Base-by-base conservation (phyloP, 73 alveolate genomes). In the Paramecium sonneborni region DNA sequence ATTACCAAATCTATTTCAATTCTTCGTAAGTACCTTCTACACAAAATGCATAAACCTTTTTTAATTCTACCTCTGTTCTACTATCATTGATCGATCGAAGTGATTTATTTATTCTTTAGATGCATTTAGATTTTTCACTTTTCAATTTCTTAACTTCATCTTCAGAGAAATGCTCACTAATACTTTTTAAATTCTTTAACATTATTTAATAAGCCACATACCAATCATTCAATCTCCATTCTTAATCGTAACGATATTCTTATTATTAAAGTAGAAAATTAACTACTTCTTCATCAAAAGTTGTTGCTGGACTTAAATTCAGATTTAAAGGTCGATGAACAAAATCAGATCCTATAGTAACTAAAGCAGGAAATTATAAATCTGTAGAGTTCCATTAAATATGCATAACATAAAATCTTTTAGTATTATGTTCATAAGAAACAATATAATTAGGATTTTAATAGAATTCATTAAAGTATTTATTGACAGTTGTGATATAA, bases 351-450 rank as follows among this genome's bases (percentile, higher is more conserved):
- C 68, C 74, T 12, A 88, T 39, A 0, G 94, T 88, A 10, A 88
- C 87, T 20, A 88, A 72, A 1, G 94, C 85, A 70, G 94, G 94
- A n/a, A 88, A 88, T 69, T 56, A 37, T 23, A 56, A 26, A 67
- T 57, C 74, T 15, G 55, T 37, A 0, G 85, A 44, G 34, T 72
- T 88, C 79, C 85, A 70, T 37, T 43, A 26, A 38, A 76, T 69
- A 30, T 88, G 69, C 74, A 88, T 57, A 11, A 44, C 76, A 44
- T 88, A 88, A 48, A 69, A 88, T 10, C 70, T 72, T 20, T 82
- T 57, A 18, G 56, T 88, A 11, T 24, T 43, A 3, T 38, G 69
- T 48, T 88, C 94, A 46, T 88, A 88, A 41, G 85, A 70, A 24
- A 69, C 94, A 9, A 69, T 41, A 43, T 88, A 88, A 26, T 72